phyloP scores from a whole-genome alignment of 2,329 filamentous ascomycete species.

The Penicillium sp. region DNA sequence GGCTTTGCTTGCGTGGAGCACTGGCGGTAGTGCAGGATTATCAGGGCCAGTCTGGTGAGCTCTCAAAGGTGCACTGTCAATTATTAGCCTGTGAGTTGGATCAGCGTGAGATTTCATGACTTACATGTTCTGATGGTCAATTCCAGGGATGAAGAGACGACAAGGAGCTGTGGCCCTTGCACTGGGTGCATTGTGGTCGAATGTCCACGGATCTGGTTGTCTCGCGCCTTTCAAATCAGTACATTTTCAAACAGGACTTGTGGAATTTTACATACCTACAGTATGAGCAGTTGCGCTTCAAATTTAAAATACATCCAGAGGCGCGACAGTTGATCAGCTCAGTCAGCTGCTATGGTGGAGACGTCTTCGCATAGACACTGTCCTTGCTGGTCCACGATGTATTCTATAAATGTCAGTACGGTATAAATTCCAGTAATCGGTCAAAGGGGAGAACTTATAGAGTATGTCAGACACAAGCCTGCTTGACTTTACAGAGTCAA shows the following conservation, averaged over 20 bases:
- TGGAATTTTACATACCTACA: neutral
- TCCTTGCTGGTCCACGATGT: too few relatives aligned
- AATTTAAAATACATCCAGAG: too few relatives aligned
- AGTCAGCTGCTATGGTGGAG: too few relatives aligned
- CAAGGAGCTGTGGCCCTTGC: neutral
- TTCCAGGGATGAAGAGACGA: neutral
- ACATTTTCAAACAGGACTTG: neutral
- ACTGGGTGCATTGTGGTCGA: neutral
- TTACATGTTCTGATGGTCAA: neutral
- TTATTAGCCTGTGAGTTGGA: neutral
- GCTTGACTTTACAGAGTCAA: too few relatives aligned
- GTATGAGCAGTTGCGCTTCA: too few relatives aligned
- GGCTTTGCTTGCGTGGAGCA: neutral
- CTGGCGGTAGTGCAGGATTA: neutral
- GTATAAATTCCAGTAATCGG: too few relatives aligned
- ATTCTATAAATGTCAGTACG: too few relatives aligned
- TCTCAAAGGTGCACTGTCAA: neutral
- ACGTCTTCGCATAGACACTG: too few relatives aligned
- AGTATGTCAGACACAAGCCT: too few relatives aligned
- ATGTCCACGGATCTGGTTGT: neutral
- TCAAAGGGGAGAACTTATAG: too few relatives aligned
- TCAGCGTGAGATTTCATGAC: neutral
- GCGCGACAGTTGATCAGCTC: too few relatives aligned
- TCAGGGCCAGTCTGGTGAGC: neutral
- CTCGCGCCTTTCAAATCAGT: neutral